Evolutionary conservation across 148 eudicot species (phyloP), one percentile per base, ranked within the genome.

Genomic region (Vaccinium darrowii): DNA sequence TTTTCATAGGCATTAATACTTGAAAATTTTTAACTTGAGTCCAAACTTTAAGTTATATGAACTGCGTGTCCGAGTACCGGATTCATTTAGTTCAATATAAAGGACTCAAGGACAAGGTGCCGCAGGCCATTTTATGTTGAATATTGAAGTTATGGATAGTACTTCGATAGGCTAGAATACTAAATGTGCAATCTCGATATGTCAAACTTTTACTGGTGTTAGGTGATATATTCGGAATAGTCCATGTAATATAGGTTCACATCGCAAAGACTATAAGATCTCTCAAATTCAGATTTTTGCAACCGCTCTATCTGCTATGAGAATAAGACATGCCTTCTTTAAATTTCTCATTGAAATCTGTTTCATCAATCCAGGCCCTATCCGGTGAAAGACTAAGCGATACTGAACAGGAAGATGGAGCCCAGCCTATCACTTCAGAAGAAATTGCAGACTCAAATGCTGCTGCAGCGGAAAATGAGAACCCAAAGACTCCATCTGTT

Each of bases 391-490:
- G 50, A 27, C 62, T 57, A 49, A 57, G 6, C 21, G 83, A 83
- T 79, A 16, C 74, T 25, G 79, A 86, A 25, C 85, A 39, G 79
- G 85, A 77, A 11, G 73, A 86, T 78, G 83, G 79, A 54, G 43
- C 47, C 60, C 82, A 47, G 43, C 49, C 78, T 36, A 5, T 69
- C 14, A 69, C 73, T 39, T 54, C 85, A 10, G 79, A 78, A 54
- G 80, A 86, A 75, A 19, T n/a, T 53, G 33, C 79, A 76, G 85
- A 39, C 74, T 79, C 80, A 49, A 75, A 83, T 67, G 58, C 56
- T 33, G 52, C 53, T 56, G 9, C 75, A 62, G 62, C 39, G 2
- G 65, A 16, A 50, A 63, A 80, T 75, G 86, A 80, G 73, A 87
- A 84, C 69, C 69, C 57, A 19, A 84, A 80, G 53, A 81, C 81